Evolutionary conservation across 176 grass and related monocot genomes (phyloP).

Genomic region (Oryza meridionalis): DNA sequence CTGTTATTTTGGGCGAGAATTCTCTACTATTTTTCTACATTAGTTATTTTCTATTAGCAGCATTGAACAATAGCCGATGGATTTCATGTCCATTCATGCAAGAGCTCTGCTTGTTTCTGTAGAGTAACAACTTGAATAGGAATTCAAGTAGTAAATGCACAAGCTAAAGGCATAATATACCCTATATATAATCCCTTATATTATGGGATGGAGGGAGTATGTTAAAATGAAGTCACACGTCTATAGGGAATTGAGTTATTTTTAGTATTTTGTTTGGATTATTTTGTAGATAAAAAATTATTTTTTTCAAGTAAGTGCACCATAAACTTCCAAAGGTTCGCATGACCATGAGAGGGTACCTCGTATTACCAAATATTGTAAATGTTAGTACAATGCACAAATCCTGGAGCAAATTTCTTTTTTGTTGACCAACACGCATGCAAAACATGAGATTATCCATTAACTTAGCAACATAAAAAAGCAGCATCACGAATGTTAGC

Average conservation of each 20-base stretch:
- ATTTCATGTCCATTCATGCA: not conserved
- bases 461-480: not conserved
- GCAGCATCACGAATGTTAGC: not conserved
- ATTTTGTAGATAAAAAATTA: not conserved
- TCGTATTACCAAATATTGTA: too few species aligned
- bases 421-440: not conserved
- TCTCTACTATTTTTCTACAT: not conserved
- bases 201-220: too few species aligned
- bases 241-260: not conserved
- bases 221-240: not conserved
- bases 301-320: not conserved
- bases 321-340: not conserved
- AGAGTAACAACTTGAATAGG: not conserved
- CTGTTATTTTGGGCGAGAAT: too few species aligned
- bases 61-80: not conserved
- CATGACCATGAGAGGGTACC: not conserved
- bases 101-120: not conserved
- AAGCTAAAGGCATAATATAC: too few species aligned
- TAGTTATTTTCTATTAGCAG: not conserved
- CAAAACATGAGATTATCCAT: not conserved
- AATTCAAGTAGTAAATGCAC: not conserved
- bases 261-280: not conserved
- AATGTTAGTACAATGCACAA: not conserved
- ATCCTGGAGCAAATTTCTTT: not conserved
- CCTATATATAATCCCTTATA: too few species aligned